Base-by-base conservation (phyloP, 148 eudicot genomes). In the Dysphania ambrosioides region DNA sequence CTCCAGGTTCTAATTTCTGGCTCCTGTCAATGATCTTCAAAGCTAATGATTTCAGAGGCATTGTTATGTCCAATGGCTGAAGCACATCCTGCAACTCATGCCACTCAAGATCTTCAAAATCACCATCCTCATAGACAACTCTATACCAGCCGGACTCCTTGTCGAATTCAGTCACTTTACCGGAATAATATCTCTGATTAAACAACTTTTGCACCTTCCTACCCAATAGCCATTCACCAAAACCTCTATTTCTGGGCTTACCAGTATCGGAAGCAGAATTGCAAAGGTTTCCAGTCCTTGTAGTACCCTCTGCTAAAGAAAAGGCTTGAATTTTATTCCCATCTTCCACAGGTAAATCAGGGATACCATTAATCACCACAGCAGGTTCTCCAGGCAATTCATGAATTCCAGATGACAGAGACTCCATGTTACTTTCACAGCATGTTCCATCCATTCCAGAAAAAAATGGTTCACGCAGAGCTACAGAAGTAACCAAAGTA, bases 51-150 rank as follows among this genome's bases (percentile, higher is more conserved):
- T 82, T 88, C 76, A 92, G 73, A 7, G 97, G 91, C 70, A 92
- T 74, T 6, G 90, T 75, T 35, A 90, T 80, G 79, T 90, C 95
- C 15, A 92, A 79, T 9, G 97, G 97, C 73, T 79, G 79, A 12
- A 92, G 90, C 55, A 92, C 72, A 44, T 83, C 82, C 64, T 72
- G 72, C 81, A 92, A 63, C 77, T 92, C 97, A 55, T 78, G 81
- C 97, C 97, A 92, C 70, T 90, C 93, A 7, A 92, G 91, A 84
- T 92, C 97, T 80, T 92, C 97, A 74, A 75, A 80, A 70, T 92
- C 97, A 5, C 97, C 97, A 73, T 92, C 97, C 70, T 90, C 93
- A 21, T 92, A 92, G 32, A 82, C 80, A 34, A 90, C 92, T 78
- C 87, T 83, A 59, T 87, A 92, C 97, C 97, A 88, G 11, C 93